Evolutionary conservation across 192 early-diverging fungal species (phyloP).

Genomic region (Tieghemiomyces parasiticus): DNA sequence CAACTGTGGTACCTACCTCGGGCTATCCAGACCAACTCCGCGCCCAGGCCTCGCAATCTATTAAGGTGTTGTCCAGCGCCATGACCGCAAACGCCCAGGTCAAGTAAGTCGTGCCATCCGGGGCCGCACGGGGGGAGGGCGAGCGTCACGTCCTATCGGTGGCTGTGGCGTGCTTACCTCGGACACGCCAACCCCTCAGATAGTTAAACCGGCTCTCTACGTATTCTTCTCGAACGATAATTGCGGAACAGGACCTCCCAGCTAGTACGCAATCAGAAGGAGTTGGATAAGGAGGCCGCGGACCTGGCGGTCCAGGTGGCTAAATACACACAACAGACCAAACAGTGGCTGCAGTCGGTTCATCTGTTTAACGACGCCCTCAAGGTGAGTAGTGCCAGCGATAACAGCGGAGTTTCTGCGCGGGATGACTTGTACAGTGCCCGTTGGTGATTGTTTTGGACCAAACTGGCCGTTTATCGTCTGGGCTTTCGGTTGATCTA

Average conservation of each 20-base stretch:
- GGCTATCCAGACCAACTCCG: not conserved
- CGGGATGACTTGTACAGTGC: not conserved
- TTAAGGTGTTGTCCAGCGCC: not conserved
- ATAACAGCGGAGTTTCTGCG: not conserved
- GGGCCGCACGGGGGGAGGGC: not conserved
- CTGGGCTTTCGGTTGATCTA: not conserved
- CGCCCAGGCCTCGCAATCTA: not conserved
- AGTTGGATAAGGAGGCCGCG: constrained; percentile 44
- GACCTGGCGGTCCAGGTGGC: constrained; percentile 30
- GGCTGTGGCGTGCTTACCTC: not conserved
- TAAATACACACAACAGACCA: constrained; percentile 41
- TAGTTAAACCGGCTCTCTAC: not conserved
- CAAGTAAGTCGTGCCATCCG: not conserved
- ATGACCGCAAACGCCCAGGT: not conserved
- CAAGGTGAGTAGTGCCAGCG: constrained; percentile 36
- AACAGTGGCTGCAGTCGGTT: constrained; percentile 65
- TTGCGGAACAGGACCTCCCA: constrained; percentile 39
- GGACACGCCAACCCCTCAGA: not conserved
- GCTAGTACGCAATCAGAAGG: constrained; percentile 45
- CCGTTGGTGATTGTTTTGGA: not conserved
- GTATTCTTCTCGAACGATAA: too few relatives aligned
- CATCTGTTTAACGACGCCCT: constrained; percentile 58
- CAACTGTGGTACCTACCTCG: not conserved
- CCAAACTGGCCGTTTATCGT: not conserved
- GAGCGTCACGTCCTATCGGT: not conserved